phyloP scores from a whole-genome alignment of 2,329 filamentous ascomycete species.

The Mycosphaerella arachidis region DNA sequence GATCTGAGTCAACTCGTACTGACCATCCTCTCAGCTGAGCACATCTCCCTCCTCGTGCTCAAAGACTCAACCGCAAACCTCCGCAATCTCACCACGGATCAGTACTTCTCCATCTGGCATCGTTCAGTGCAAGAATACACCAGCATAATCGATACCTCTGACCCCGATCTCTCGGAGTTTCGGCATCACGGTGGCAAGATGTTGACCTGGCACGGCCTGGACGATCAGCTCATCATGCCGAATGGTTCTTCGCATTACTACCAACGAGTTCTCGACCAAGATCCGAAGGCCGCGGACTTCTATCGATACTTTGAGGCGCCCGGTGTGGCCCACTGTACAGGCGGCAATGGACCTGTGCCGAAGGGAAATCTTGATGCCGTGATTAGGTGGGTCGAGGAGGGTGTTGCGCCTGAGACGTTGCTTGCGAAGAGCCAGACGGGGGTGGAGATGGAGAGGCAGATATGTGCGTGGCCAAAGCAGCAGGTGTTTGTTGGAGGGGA shows the following conservation, averaged over 20 bases:
- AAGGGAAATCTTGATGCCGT: conserved; percentile 16
- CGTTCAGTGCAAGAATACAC: conserved; percentile 29
- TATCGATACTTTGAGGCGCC: conserved; percentile 40
- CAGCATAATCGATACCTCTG: conserved; percentile 35
- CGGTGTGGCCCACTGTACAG: conserved; percentile 36
- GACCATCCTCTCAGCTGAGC: conserved; percentile 17
- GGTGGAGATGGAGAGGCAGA: background rate
- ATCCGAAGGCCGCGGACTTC: conserved; percentile 30
- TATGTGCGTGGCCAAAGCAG: conserved; percentile 17
- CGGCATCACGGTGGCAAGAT: conserved; percentile 38
- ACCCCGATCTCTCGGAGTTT: conserved; percentile 39
- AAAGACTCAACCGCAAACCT: conserved; percentile 33
- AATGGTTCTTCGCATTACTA: conserved; percentile 39
- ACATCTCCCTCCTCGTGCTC: conserved; percentile 35
- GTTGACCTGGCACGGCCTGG: conserved; percentile 42
- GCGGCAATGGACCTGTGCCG: conserved; percentile 29
- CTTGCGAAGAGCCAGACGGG: background rate
- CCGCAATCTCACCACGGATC: conserved; percentile 28
- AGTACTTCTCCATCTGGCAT: conserved; percentile 23
- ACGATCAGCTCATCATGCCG: conserved; percentile 37
- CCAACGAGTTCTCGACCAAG: conserved; percentile 27
- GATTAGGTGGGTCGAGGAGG: conserved; percentile 31
- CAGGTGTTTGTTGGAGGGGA: conserved; percentile 17
- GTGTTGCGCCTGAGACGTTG: conserved; percentile 23
- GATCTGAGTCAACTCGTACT: background rate